Conservation (phyloP, 2,329 filamentous ascomycete species). For the Scedosporium aurantiacum region DNA sequence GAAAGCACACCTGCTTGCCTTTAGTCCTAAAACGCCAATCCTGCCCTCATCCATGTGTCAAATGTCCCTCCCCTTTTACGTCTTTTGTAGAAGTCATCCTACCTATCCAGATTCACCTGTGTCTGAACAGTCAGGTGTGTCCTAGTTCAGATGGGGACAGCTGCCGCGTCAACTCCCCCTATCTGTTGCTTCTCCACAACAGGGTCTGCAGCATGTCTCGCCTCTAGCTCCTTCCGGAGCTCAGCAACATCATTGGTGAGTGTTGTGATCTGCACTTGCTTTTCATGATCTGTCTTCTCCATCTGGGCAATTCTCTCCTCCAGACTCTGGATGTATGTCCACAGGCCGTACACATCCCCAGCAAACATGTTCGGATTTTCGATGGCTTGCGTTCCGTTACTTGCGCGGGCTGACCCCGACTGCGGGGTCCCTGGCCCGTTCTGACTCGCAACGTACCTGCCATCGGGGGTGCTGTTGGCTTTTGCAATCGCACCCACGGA, state of each 20-base stretch:
- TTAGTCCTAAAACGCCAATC: neutral
- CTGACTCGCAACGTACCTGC: neutral
- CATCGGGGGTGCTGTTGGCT: slow-evolving; percentile 1
- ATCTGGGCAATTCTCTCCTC: slow-evolving; percentile 47
- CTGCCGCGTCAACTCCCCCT: neutral
- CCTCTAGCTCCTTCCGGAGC: slow-evolving; percentile 18
- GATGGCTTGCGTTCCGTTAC: slow-evolving; percentile 41
- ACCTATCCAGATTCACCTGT: neutral
- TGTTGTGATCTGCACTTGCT: slow-evolving; percentile 24
- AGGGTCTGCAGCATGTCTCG: neutral
- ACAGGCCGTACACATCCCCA: slow-evolving; percentile 50
- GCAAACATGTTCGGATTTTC: slow-evolving; percentile 57
- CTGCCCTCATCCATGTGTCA: neutral
- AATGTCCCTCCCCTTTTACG: neutral
- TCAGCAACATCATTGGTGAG: slow-evolving; percentile 24
- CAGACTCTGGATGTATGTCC: slow-evolving; percentile 60
- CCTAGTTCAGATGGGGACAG: neutral
- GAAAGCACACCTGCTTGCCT: neutral
- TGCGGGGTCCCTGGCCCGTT: slow-evolving; percentile 3
- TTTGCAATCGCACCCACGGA: slow-evolving; percentile 16
- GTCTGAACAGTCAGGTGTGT: neutral
- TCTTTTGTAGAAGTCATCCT: neutral
- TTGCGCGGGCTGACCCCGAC: slow-evolving; percentile 14
- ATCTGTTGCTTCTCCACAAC: neutral
- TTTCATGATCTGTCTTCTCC: slow-evolving; percentile 26